Evolutionary conservation across 805 yeast species (phyloP).

Genomic region (Citeromyces nyonsensis): DNA sequence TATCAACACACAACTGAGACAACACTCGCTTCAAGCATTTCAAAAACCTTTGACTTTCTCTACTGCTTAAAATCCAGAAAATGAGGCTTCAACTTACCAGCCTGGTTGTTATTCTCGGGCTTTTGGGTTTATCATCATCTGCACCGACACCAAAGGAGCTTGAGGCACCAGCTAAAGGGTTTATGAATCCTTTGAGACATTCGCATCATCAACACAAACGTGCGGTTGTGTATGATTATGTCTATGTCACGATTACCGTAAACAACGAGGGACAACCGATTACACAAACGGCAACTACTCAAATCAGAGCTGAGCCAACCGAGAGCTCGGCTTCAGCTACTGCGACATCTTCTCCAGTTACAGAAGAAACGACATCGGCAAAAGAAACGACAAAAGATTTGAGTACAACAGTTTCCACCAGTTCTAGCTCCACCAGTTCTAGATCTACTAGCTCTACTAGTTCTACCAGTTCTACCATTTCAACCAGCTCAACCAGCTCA

Average conservation of each 20-base stretch:
- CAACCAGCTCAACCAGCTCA: constrained; percentile 3
- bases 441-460: too few relatives aligned
- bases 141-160: constrained; percentile 15
- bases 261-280: constrained; percentile 30
- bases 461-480: constrained; percentile 7
- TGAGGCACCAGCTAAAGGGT: constrained; percentile 21
- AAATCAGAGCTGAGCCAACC: constrained; percentile 9
- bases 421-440: too few relatives aligned
- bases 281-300: constrained; percentile 11
- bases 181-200: constrained; percentile 14
- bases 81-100: constrained; percentile 5
- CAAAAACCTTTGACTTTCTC: background rate
- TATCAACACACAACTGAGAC: background rate
- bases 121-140: constrained; percentile 10
- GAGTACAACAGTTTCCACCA: too few relatives aligned
- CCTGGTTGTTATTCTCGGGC: constrained; percentile 10
- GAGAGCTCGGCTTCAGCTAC: constrained; percentile 12
- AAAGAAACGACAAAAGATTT: constrained; percentile 8
- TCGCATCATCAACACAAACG: constrained; percentile 48
- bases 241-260: constrained; percentile 38
- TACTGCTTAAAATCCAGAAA: background rate
- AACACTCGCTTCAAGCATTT: background rate
- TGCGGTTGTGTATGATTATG: constrained; percentile 31
- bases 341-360: constrained; percentile 11
- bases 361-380: constrained; percentile 8